These are phyloP conservation scores for Monosporascus sp. DNA, from an alignment of 2,329 filamentous ascomycete genomes.

Conservation along the genomic window DNA sequence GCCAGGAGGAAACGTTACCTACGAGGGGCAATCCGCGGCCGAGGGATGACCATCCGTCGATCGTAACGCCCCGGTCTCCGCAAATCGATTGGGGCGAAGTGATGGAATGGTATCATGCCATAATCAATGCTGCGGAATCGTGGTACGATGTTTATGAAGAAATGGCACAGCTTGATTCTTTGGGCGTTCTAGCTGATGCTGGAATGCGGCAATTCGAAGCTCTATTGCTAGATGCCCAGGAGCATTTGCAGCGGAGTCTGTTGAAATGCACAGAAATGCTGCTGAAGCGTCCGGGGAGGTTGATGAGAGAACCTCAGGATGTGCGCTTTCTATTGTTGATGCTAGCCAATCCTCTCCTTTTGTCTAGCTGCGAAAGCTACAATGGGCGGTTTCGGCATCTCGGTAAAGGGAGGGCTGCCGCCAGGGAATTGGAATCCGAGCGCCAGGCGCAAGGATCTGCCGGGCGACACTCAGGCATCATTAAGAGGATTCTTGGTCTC, in stretches of 20 bases:
- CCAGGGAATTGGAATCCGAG: conserved; percentile 8
- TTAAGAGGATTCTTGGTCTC: conserved; percentile 79
- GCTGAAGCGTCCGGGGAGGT: conserved; percentile 71
- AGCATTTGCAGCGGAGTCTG: conserved; percentile 63
- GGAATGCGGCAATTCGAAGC: conserved; percentile 41
- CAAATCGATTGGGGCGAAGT: conserved; percentile 71
- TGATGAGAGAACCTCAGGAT: conserved; percentile 62
- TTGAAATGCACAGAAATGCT: conserved; percentile 75
- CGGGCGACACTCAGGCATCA: conserved; percentile 73
- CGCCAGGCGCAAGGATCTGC: conserved; percentile 9
- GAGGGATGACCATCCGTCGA: conserved; percentile 27
- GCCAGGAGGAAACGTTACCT: conserved; percentile 35
- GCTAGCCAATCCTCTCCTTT: conserved; percentile 71
- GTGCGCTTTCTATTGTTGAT: conserved; percentile 74
- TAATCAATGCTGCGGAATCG: conserved; percentile 60
- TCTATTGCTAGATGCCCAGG: conserved; percentile 51
- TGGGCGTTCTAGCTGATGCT: conserved; percentile 25
- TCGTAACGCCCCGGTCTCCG: conserved; percentile 56
- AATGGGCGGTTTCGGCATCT: conserved; percentile 33
- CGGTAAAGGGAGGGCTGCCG: conserved; percentile 12
- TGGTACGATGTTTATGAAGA: conserved; percentile 60
- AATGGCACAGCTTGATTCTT: conserved; percentile 34
- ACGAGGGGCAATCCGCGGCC: conserved; percentile 27
- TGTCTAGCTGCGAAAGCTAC: conserved; percentile 37
- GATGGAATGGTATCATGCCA: conserved; percentile 66